These are phyloP conservation scores for Trichoderma harzianum DNA, from an alignment of 2,329 filamentous ascomycete species.

Conservation along the genomic window DNA sequence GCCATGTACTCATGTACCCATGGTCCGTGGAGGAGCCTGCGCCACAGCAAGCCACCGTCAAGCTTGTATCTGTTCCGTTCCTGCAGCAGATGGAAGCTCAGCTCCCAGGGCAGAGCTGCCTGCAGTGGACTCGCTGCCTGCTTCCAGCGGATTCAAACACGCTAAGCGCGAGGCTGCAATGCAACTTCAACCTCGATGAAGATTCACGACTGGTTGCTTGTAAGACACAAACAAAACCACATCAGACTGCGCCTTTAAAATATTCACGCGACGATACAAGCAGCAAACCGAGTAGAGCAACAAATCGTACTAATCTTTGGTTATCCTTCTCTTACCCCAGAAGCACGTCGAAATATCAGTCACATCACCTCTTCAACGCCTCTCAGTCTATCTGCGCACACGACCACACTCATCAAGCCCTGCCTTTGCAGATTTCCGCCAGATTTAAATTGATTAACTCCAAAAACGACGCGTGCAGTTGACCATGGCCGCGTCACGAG, in stretches of 20 bases:
- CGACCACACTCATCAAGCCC: not conserved
- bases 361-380: not conserved
- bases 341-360: not conserved
- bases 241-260: not conserved
- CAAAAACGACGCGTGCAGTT: not conserved
- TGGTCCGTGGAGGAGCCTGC: not conserved
- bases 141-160: not conserved
- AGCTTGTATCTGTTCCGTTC: not conserved
- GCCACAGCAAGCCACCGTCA: not conserved
- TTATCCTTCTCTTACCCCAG: not conserved
- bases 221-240: not conserved
- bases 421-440: no score
- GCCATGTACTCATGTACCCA: not conserved
- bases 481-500: constrained; percentile 29
- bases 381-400: not conserved
- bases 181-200: not conserved
- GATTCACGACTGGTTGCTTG: constrained; percentile 9
- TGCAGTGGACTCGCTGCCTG: constrained; percentile 9
- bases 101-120: not conserved
- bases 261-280: not conserved
- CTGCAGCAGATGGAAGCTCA: constrained; percentile 8
- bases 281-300: not conserved
- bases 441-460: not conserved
- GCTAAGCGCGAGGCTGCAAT: constrained; percentile 7
- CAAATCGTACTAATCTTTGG: no score